phyloP scores from a whole-genome alignment of 2,329 filamentous ascomycete genomes.

The Colletotrichum destructivum region DNA sequence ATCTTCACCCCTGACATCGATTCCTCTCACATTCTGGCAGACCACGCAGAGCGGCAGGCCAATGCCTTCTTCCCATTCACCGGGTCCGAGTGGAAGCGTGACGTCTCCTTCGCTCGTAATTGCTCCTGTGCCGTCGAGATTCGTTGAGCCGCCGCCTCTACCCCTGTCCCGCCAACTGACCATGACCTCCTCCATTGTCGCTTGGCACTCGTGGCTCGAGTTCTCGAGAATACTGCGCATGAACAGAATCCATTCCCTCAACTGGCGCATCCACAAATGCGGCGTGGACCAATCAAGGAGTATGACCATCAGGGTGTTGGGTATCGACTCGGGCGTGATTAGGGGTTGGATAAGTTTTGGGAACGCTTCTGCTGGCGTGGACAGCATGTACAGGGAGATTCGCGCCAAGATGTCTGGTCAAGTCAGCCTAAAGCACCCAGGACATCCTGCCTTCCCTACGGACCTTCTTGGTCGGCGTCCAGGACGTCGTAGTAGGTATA shows the following conservation, averaged over 20 bases:
- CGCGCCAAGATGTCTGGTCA: conserved; percentile 87
- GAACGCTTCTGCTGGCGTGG: conserved; percentile 87
- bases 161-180: conserved; percentile 83
- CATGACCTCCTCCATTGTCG: conserved; percentile 90
- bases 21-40: conserved; percentile 85
- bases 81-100: conserved; percentile 84
- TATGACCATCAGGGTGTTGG: conserved; percentile 89
- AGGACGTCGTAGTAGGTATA: conserved; percentile 97
- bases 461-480: conserved; percentile 93
- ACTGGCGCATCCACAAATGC: conserved; percentile 90
- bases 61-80: conserved; percentile 93
- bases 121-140: conserved; percentile 73
- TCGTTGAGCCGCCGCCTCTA: conserved; percentile 73
- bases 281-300: conserved; percentile 97
- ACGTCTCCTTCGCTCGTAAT: conserved; percentile 77
- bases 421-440: not conserved
- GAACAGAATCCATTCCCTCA: conserved; percentile 91
- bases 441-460: conserved; percentile 40
- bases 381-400: conserved; percentile 89
- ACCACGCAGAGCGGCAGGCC: conserved; percentile 92
- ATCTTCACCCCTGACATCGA: no score
- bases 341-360: conserved; percentile 87
- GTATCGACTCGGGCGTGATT: conserved; percentile 85
- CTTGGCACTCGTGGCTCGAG: conserved; percentile 82
- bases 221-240: conserved; percentile 83